Evolutionary conservation across 129 eudicot genomes (phyloP), one percentile per base, ranked within the genome.

Genomic region (Chrysanthemum lavandulifolium): DNA sequence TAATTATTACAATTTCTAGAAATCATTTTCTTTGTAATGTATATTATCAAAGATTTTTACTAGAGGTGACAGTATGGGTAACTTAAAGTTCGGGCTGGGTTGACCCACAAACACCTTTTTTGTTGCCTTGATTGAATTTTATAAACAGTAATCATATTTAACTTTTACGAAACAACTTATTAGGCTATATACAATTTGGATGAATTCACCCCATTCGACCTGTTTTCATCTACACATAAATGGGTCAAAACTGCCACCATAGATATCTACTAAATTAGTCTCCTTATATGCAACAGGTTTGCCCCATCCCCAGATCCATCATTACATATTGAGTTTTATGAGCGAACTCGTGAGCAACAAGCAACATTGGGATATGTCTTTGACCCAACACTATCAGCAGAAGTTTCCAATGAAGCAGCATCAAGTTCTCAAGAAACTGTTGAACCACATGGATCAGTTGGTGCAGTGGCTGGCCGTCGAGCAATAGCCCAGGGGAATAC

Each of bases 391-490:
- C 82, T 61, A 64, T 29, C 79, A 60, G 29, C 81, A 43, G 75
- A 71, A 31, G 88, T 57, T 63, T 62, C 10, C 62, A 49, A 31
- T 14, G 33, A 13, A 55, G 80, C 54, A 25, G 68, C 48, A 9
- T 27, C 47, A 55, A 73, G 45, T 40, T 40, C 45, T 40, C 31
- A n/a, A 65, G 68, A 45, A 58, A 52, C 45, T 48, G 74, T 66
- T 58, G 95, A 84, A 68, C 91, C 91, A 12, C 96, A 89, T 79
- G 96, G 96, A 72, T 77, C 91, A 9, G 87, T 89, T 70, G 96
- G 96, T 72, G 89, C 91, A 29, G 78, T 67, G 65, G 91, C 89
- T 56, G 91, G 96, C 8, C 89, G 86, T 19, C 82, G 85, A 60
- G 96, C 91, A 56, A 89, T 89, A 48, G 91, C 91, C 21, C 89